Percentiles rank a stretch among this genome's conserved stretches.
phyloP scores from a whole-genome alignment of 805 yeast species.

The Ogataea minuta region DNA sequence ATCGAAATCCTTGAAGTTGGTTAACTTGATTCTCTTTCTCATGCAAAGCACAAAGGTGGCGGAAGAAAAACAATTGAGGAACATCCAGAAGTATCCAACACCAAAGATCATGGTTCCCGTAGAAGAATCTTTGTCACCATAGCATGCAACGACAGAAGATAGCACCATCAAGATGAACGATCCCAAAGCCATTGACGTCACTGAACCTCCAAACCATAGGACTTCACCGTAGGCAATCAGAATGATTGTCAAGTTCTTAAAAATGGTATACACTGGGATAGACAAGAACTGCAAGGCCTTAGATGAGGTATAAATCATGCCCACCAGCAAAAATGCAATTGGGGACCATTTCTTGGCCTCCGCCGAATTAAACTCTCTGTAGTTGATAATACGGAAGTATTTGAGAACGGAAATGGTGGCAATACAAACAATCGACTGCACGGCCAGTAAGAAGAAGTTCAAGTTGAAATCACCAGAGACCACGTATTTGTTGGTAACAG shows the following conservation, averaged over 20 bases:
- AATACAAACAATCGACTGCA: conserved; percentile 85
- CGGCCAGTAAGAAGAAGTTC: conserved; percentile 85
- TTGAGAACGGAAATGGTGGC: conserved; percentile 71
- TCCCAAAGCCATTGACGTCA: conserved; percentile 83
- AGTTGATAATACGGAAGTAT: conserved; percentile 71
- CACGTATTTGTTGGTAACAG: conserved; percentile 94
- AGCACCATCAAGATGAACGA: conserved; percentile 91
- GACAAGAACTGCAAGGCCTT: conserved; percentile 89
- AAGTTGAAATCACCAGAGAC: conserved; percentile 73
- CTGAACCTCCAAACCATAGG: conserved; percentile 91
- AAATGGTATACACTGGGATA: conserved; percentile 95
- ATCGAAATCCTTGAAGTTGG: conserved; percentile 94
- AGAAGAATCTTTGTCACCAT: conserved; percentile 57
- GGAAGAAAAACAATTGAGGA: conserved; percentile 87
- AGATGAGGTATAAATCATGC: conserved; percentile 94
- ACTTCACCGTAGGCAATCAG: conserved; percentile 98
- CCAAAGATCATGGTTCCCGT: conserved; percentile 43
- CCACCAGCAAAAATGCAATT: conserved; percentile 81
- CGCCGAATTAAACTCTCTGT: conserved; percentile 77
- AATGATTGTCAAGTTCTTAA: conserved; percentile 95
- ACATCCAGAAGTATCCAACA: conserved; percentile 96
- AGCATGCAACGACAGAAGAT: conserved; percentile 93
- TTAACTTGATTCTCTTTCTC: conserved; percentile 97
- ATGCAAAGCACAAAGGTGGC: conserved; percentile 90
- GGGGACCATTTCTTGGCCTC: conserved; percentile 98